Evolutionary conservation across 2,329 filamentous ascomycete species (phyloP).

Genomic region (Trichoderma lentiforme): DNA sequence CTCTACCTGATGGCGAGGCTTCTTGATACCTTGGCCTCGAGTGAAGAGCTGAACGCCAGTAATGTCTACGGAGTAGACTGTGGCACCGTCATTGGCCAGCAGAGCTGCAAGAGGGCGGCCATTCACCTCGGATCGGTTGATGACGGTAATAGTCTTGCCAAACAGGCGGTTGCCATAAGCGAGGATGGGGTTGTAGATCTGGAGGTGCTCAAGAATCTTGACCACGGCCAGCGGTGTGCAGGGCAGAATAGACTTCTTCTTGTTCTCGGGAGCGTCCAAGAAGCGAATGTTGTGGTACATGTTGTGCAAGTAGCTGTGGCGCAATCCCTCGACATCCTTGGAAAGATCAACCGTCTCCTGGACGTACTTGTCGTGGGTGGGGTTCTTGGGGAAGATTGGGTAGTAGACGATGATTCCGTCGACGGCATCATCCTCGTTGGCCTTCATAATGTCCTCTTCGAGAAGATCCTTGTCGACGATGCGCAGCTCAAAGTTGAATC

Average conservation of each 20-base stretch:
- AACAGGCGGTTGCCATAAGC: conserved; percentile 90
- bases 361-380: conserved; percentile 86
- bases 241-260: conserved; percentile 86
- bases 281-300: conserved; percentile 99
- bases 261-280: conserved; percentile 72
- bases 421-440: conserved; percentile 73
- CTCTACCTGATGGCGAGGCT: conserved; percentile 79
- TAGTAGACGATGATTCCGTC: conserved; percentile 98
- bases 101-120: conserved; percentile 88
- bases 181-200: conserved; percentile 94
- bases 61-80: conserved; percentile 91
- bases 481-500: conserved; percentile 84
- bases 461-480: conserved; percentile 82
- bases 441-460: conserved; percentile 81
- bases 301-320: conserved; percentile 93
- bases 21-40: conserved; percentile 80
- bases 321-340: conserved; percentile 95
- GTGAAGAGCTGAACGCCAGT: conserved; percentile 91
- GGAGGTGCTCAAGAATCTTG: conserved; percentile 93
- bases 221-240: conserved; percentile 95
- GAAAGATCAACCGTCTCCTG: conserved; percentile 86
- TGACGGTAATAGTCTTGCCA: conserved; percentile 91
- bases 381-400: conserved; percentile 81
- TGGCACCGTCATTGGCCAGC: conserved; percentile 92
- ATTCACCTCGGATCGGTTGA: conserved; percentile 95